phyloP scores from a whole-genome alignment of 257 asterid species.

The Verbascum thapsus region DNA sequence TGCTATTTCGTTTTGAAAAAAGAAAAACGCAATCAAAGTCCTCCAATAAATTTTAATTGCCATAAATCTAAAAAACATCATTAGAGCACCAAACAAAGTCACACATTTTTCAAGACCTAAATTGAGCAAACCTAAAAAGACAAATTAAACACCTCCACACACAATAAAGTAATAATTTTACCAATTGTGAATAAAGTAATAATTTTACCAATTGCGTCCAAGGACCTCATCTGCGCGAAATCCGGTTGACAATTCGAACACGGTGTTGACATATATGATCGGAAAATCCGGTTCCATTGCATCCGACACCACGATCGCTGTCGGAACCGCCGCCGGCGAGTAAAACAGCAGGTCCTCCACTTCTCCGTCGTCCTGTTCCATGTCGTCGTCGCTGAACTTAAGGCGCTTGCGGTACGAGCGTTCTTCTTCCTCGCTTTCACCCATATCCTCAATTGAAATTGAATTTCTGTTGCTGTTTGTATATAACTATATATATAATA shows the following conservation, averaged over 20 bases:
- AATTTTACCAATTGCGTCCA: conserved; percentile 93
- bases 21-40: too few species aligned
- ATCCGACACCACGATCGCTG: conserved; percentile 79
- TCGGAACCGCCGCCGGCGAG: conserved; percentile 57
- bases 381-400: conserved; percentile 41
- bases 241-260: conserved; percentile 77
- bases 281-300: conserved; percentile 80
- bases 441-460: conserved; percentile 31
- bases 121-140: neutral
- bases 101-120: too few species aligned
- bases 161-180: too few species aligned
- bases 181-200: too few species aligned
- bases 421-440: conserved; percentile 35
- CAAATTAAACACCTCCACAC: neutral
- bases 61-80: too few species aligned
- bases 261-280: conserved; percentile 71
- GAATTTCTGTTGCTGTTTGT: neutral
- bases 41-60: too few species aligned
- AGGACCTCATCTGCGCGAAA: conserved; percentile 89
- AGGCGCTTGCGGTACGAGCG: conserved; percentile 48
- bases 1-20: too few species aligned
- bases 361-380: conserved; percentile 40
- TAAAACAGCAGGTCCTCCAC: conserved; percentile 42
- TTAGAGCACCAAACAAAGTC: conserved; percentile 5
- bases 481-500: neutral